Evolutionary conservation across 2,329 filamentous ascomycete genomes (phyloP), one percentile per base, ranked within the genome.

Genomic region (Alternaria viburni): DNA sequence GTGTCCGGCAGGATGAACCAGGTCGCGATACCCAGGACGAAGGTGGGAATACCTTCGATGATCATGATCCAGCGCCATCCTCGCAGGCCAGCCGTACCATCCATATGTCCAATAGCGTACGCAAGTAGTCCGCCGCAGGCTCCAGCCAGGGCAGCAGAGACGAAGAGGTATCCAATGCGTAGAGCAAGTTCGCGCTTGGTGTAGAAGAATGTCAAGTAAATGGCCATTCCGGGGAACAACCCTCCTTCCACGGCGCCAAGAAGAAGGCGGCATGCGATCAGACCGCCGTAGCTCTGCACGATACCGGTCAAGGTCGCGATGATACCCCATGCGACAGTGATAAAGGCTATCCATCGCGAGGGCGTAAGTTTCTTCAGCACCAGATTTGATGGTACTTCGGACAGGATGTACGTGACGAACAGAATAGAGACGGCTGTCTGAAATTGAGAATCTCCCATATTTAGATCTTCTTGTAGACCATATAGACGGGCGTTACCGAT

Each of bases 121-220:
- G 91, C 91, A 15, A 94, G 82, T 13, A 94, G 80, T 0, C 92
- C 92, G 6, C 91, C 91, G 23, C 88, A 86, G 1, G 90, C 91
- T 3, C 91, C 91, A 0, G 91, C 90, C 4, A 92, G 82, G 2
- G 91, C 91, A 1, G 91, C 87, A 46, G 85, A 87, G 54, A 91
- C 88, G 73, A 93, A 93, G 0, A 93, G 84, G 69, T 92, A 93
- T 2, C 89, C 90, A 4, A 93, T 89, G 3, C 91, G 87, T 45
- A 93, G 80, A 5, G 90, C 91, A 2, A 93, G 85, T 78, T 93
- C 91, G 26, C 86, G 84, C 73, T 90, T 91, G 50, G 88, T 91
- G 80, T 93, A 93, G 82, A 92, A 93, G 68, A 93, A 86, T 0
- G 91, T 93, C 17, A 93, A 83, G 69, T 92, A 92, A 17, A 90